Evolutionary conservation across 345 rosid species (phyloP).

Genomic region (Sonneratia caseolaris): DNA sequence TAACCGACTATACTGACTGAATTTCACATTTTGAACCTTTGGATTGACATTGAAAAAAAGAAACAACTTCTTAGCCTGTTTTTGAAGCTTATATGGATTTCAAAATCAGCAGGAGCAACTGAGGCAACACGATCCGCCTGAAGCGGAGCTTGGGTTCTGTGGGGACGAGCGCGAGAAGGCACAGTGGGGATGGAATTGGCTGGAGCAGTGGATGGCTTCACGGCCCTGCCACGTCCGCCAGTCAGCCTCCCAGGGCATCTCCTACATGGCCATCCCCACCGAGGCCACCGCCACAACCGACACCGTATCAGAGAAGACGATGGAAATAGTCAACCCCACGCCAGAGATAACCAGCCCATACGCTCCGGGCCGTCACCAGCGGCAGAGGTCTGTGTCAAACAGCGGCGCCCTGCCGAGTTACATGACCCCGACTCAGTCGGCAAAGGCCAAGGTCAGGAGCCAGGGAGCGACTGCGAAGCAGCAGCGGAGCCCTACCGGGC

Average conservation of each 20-base stretch:
- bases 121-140: constrained; percentile 16
- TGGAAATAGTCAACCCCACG: constrained; percentile 54
- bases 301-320: constrained; percentile 69
- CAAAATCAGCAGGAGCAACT: constrained; percentile 21
- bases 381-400: constrained; percentile 18
- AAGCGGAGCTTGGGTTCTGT: constrained; percentile 26
- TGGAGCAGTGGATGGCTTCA: constrained; percentile 89
- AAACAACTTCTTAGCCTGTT: too few species aligned
- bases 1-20: too few species aligned
- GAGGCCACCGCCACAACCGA: constrained; percentile 42
- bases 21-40: too few species aligned
- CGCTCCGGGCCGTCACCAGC: constrained; percentile 23
- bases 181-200: constrained; percentile 85
- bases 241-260: constrained; percentile 28
- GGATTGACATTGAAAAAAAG: too few species aligned
- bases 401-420: constrained; percentile 51
- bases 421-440: constrained; percentile 83
- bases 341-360: constrained; percentile 25
- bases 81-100: too few species aligned
- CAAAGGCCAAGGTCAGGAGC: constrained; percentile 67
- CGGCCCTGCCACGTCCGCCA: constrained; percentile 46
- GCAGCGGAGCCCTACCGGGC: constrained; percentile 22
- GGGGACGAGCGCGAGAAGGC: constrained; percentile 33
- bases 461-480: constrained; percentile 30
- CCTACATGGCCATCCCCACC: constrained; percentile 43